These are phyloP conservation scores for Leccinum pachyderme DNA, from an alignment of 1,284 basidiomycete species.

Conservation along the genomic window DNA sequence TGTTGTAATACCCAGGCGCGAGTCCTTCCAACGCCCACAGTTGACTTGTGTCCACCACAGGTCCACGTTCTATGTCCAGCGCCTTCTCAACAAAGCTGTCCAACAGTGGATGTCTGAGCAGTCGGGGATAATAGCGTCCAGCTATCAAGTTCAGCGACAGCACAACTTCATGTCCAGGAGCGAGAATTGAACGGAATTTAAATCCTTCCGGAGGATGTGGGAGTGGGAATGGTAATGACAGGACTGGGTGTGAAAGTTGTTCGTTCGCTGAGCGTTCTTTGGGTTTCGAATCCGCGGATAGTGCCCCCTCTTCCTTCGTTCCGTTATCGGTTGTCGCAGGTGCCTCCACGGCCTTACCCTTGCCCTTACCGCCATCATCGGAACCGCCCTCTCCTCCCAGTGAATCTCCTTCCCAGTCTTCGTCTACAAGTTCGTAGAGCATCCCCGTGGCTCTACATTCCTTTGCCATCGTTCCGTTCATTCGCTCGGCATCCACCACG, in stretches of 20 bases:
- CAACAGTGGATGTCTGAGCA: conserved; percentile 62
- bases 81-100: conserved; percentile 40
- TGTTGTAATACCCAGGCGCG: conserved; percentile 58
- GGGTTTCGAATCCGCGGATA: conserved; percentile 8
- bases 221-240: conserved; percentile 43
- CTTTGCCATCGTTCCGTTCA: conserved; percentile 39
- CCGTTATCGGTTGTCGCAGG: conserved; percentile 7
- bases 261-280: conserved; percentile 27
- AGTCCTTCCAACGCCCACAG: conserved; percentile 69
- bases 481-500: conserved; percentile 45
- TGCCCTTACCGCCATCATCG: conserved; percentile 25
- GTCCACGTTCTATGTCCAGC: conserved; percentile 33
- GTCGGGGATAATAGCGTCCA: conserved; percentile 71
- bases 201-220: conserved; percentile 63
- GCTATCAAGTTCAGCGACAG: conserved; percentile 64
- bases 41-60: conserved; percentile 42
- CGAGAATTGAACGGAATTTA: conserved; percentile 66
- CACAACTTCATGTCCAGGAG: conserved; percentile 60
- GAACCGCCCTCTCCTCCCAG: conserved; percentile 1
- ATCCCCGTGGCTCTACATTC: conserved; percentile 65
- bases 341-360: conserved; percentile 28
- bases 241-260: conserved; percentile 40
- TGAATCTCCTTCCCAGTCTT: conserved; percentile 58
- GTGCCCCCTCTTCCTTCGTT: conserved; percentile 11
- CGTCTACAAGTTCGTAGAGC: conserved; percentile 72